Conservation (phyloP, 1,139 yeast genomes). For the Arxiozyma slooffiae region DNA sequence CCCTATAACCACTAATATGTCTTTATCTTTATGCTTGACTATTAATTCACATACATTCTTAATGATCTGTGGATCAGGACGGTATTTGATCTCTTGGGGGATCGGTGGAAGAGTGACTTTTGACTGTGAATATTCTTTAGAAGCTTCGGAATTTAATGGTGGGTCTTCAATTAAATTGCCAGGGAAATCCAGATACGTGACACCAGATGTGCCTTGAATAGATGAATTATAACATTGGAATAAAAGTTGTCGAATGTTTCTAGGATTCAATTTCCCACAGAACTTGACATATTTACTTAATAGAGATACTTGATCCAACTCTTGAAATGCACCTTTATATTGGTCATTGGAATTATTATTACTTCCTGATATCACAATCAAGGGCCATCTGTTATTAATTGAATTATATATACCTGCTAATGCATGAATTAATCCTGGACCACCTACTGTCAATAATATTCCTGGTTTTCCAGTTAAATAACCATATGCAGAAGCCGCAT, state of each 20-base stretch:
- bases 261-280: constrained; percentile 37
- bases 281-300: constrained; percentile 41
- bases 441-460: constrained; percentile 57
- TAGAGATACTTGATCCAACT: constrained; percentile 48
- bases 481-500: constrained; percentile 61
- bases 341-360: constrained; percentile 32
- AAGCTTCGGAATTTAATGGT: neutral
- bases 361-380: constrained; percentile 52
- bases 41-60: constrained; percentile 30
- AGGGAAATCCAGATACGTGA: constrained; percentile 53
- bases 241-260: constrained; percentile 34
- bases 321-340: constrained; percentile 57
- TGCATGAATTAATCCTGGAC: constrained; percentile 60
- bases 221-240: constrained; percentile 43
- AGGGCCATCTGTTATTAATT: constrained; percentile 48
- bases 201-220: constrained; percentile 46
- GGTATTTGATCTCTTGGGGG: constrained; percentile 11
- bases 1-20: constrained; percentile 51
- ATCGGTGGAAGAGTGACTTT: neutral
- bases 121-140: too few relatives aligned
- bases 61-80: constrained; percentile 36
- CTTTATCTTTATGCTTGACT: constrained; percentile 30
- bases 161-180: constrained; percentile 39
- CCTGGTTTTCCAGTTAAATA: constrained; percentile 54
- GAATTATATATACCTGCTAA: constrained; percentile 56